Conservation (phyloP, 2,329 filamentous ascomycete species). For the Microcera coccophila region DNA sequence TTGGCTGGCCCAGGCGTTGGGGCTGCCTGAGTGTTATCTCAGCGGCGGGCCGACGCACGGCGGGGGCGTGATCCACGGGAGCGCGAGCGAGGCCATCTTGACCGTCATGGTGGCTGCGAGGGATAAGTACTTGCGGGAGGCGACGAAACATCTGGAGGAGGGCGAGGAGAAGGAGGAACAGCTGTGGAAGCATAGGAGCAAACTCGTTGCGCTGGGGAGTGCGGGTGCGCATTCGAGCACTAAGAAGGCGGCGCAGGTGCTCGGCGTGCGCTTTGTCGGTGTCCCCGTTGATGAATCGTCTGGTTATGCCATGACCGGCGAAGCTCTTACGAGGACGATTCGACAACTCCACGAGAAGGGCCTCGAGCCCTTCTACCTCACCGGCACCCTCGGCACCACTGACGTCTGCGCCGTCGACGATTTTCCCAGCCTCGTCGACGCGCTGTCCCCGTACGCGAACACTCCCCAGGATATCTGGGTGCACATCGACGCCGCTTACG, state of each 20-base stretch:
- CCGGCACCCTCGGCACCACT: slow-evolving; percentile 79
- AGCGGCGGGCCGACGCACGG: slow-evolving; percentile 67
- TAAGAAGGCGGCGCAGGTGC: slow-evolving; percentile 81
- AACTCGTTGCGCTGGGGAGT: slow-evolving; percentile 73
- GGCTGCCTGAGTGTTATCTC: slow-evolving; percentile 67
- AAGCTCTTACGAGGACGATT: slow-evolving; percentile 58
- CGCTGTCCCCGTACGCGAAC: slow-evolving; percentile 33
- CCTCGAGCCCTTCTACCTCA: slow-evolving; percentile 82
- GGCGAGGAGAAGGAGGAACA: slow-evolving; percentile 66
- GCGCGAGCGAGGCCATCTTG: slow-evolving; percentile 80
- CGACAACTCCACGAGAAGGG: slow-evolving; percentile 63
- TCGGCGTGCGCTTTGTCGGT: slow-evolving; percentile 74
- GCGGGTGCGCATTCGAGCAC: slow-evolving; percentile 78
- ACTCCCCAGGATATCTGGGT: slow-evolving; percentile 67
- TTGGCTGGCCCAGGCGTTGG: slow-evolving; percentile 77
- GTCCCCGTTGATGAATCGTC: slow-evolving; percentile 61
- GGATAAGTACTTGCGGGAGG: slow-evolving; percentile 68
- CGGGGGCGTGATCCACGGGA: slow-evolving; percentile 92
- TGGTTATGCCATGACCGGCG: slow-evolving; percentile 67
- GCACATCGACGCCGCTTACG: slow-evolving; percentile 91
- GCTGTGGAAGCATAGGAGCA: slow-evolving; percentile 51
- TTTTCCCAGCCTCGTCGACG: slow-evolving; percentile 62
- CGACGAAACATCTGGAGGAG: slow-evolving; percentile 47
- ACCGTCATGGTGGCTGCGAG: slow-evolving; percentile 84
- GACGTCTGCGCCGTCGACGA: slow-evolving; percentile 85